Base-by-base conservation (phyloP, 2,329 filamentous ascomycete species). In the Beauveria medogensis region DNA sequence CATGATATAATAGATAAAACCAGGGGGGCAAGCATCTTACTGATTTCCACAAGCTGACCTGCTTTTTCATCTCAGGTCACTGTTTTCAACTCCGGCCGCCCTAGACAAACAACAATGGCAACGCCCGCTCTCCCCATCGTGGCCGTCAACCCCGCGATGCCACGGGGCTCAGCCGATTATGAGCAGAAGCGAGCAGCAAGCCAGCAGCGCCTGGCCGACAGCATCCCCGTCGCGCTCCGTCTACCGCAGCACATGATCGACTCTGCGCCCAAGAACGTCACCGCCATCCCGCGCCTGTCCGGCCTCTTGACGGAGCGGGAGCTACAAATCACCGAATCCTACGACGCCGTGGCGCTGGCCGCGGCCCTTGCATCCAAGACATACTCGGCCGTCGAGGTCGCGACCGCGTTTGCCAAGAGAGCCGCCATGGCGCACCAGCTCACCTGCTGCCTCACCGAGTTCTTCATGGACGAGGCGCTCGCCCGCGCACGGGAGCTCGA, bases 361-460 rank as follows among this genome's bases (percentile, higher is more conserved):
- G 69, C 68, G 30, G 74, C 72, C 10, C 74, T 80, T 9, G 72
- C 72, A 0, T 62, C 64, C 2, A 65, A 66, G 9, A 70, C 71
- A 26, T 68, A 75, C 47, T 74, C 73, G 3, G 70, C 77, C 2
- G 72, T 75, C 2, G 69, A 70, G 6, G 78, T 79, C 0, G 71
- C 72, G 1, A 71, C 69, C 14, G 82, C 82, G 0, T 87, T 82
- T 66, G 78, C 75, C 64, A 82, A 82, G 67, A 67, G 78, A 6
- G 78, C 79, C 3, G 75, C 76, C 1, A 72, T 81, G 7, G 82
- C 83, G 0, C 83, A 87, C 60, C 84, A 87, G 67, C 70, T 84
- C 22, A 80, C 76, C 20, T 72, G 72, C 50, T 83, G 80, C 52
- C 67, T 83, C 3, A 79, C 78, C 0, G 81, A 85, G 59, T 77